Evolutionary conservation across 306 rosid genomes (phyloP).

Genomic region (Castanea mollissima): DNA sequence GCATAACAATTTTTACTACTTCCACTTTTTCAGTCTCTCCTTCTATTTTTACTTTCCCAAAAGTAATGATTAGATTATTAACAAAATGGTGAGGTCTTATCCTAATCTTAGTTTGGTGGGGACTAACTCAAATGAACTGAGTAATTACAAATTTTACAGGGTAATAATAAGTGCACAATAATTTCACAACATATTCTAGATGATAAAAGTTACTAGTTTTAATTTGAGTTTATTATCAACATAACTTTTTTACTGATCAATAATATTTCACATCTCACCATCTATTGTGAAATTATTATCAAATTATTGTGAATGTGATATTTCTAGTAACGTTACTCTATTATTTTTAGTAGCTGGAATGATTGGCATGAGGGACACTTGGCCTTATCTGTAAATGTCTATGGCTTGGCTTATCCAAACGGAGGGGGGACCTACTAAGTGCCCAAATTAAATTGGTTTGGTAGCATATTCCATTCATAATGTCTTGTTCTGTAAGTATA

Average conservation of each 20-base stretch:
- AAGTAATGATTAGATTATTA: neutral
- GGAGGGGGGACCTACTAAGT: constrained; percentile 5
- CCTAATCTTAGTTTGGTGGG: constrained; percentile 7
- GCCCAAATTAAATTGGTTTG: neutral
- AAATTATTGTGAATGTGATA: no score
- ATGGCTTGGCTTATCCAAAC: constrained; percentile 9
- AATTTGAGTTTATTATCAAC: no score
- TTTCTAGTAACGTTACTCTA: accelerated
- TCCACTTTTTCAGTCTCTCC: no score
- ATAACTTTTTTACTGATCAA: accelerated
- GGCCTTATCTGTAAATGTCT: neutral
- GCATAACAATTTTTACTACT: neutral
- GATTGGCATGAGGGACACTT: neutral
- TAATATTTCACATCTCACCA: no score
- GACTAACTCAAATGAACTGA: neutral
- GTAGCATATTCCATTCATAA: constrained; percentile 31
- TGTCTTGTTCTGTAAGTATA: no score
- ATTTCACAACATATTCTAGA: no score
- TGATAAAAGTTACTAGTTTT: no score
- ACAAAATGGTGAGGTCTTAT: neutral
- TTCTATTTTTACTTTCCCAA: neutral
- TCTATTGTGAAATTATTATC: no score
- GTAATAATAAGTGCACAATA: no score
- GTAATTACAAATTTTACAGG: no score
- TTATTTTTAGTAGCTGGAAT: neutral